A percentile compares a stretch with the other conserved stretches of the same genome.
Evolutionary conservation across 2,329 filamentous ascomycete species (phyloP).

Genomic region (Phyllosticta citribraziliensis): DNA sequence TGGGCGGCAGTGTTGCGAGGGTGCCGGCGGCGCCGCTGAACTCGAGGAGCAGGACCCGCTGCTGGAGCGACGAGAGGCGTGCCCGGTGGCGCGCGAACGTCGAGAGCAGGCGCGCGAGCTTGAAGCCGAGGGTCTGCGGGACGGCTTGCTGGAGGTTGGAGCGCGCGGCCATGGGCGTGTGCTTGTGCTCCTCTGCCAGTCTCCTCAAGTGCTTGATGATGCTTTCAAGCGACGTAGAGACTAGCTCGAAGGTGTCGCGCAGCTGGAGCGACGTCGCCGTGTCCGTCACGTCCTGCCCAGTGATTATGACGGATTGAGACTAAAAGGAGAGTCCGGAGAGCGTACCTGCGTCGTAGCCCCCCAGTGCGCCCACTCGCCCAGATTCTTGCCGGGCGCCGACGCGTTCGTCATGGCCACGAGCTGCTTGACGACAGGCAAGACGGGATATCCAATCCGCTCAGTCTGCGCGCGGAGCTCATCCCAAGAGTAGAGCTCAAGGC

Average conservation of each 20-base stretch:
- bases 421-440: constrained; percentile 21
- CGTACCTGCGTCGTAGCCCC: constrained; percentile 20
- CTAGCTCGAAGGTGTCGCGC: constrained; percentile 17
- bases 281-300: constrained; percentile 21
- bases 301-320: neutral
- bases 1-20: constrained; percentile 18
- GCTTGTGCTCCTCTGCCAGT: constrained; percentile 16
- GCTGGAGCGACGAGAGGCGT: constrained; percentile 17
- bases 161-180: constrained; percentile 20
- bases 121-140: constrained; percentile 24
- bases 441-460: constrained; percentile 23
- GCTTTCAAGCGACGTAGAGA: constrained; percentile 13
- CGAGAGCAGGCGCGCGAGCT: constrained; percentile 21
- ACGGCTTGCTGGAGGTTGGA: constrained; percentile 23
- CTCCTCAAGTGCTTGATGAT: constrained; percentile 8
- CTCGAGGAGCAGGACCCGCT: constrained; percentile 20
- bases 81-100: constrained; percentile 19
- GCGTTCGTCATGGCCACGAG: constrained; percentile 16
- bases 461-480: constrained; percentile 19
- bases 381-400: neutral
- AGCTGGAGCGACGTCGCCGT: constrained; percentile 20
- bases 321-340: no score
- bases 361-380: constrained; percentile 23
- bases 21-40: constrained; percentile 24
- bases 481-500: constrained; percentile 14